phyloP scores from a whole-genome alignment of 1,139 yeast species.

The Blastobotrys petasosporus region DNA sequence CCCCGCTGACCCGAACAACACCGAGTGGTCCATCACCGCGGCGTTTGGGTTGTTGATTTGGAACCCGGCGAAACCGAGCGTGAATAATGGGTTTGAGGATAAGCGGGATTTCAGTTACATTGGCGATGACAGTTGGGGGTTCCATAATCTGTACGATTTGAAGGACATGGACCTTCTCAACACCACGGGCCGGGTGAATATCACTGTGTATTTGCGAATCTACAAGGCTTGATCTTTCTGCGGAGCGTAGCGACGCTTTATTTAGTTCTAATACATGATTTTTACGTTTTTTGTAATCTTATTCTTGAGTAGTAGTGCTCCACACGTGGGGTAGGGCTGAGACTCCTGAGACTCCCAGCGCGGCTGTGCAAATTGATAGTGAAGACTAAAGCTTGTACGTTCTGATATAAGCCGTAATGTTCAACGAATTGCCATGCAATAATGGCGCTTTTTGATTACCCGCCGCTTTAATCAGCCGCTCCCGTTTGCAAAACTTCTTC shows the following conservation, averaged over 20 bases:
- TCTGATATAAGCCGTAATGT: background rate
- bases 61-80: background rate
- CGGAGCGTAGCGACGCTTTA: too few species aligned
- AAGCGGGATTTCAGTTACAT: slow-evolving; percentile 43
- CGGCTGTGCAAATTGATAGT: too few species aligned
- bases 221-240: background rate
- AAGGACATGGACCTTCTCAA: slow-evolving; percentile 45
- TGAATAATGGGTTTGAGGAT: background rate
- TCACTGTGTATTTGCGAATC: slow-evolving; percentile 71
- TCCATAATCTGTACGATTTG: slow-evolving; percentile 65
- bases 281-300: too few species aligned
- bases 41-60: slow-evolving; percentile 2
- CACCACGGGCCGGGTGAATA: slow-evolving; percentile 54
- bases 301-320: too few species aligned
- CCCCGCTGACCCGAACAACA: background rate
- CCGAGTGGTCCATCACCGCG: background rate
- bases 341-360: too few species aligned
- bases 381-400: background rate
- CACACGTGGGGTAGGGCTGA: too few species aligned
- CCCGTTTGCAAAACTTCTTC: background rate
- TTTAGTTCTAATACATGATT: too few species aligned
- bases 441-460: background rate
- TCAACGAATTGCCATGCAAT: background rate
- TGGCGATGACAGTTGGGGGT: slow-evolving; percentile 61
- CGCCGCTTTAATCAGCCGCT: background rate